These are phyloP conservation scores for Herpetomonas samuelpessoai DNA, from an alignment of 208 protist genomes.

Conservation along the genomic window DNA sequence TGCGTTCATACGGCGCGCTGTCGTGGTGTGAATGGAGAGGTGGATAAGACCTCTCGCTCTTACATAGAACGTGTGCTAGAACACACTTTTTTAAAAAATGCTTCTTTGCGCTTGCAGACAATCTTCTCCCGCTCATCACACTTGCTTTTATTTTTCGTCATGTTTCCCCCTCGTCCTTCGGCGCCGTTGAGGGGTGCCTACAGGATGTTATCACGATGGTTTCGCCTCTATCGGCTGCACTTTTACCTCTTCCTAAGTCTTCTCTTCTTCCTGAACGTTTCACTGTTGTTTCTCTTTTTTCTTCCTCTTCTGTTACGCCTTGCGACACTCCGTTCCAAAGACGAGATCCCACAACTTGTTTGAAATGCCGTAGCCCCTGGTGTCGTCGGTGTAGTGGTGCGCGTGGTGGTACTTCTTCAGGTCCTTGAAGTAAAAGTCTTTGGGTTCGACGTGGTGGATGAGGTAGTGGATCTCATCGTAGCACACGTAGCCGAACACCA, in stretches of 20 bases:
- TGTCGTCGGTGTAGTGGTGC: slow-evolving; percentile 50
- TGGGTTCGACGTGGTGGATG: slow-evolving; percentile 42
- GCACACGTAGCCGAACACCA: slow-evolving; percentile 37
- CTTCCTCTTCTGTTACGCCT: slow-evolving; percentile 8
- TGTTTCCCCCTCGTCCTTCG: slow-evolving; percentile 1
- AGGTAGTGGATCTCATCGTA: slow-evolving; percentile 49
- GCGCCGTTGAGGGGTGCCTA: no score
- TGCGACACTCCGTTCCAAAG: slow-evolving; percentile 34
- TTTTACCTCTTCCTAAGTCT: no score
- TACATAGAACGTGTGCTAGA: slow-evolving; percentile 2
- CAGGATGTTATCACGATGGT: no score
- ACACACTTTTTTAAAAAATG: slow-evolving; percentile 10
- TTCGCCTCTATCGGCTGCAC: no score
- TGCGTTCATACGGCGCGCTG: no score
- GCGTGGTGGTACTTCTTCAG: slow-evolving; percentile 57
- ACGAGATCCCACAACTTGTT: slow-evolving; percentile 53
- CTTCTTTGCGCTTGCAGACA: slow-evolving; percentile 2
- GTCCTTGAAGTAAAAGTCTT: slow-evolving; percentile 38
- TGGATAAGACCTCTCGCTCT: background rate
- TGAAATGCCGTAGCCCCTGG: slow-evolving; percentile 35
- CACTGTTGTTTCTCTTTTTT: slow-evolving; percentile 24
- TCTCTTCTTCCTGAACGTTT: slow-evolving; percentile 2
- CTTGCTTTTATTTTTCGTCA: slow-evolving; percentile 8
- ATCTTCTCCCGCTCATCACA: no score
- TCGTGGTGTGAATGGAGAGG: background rate